Base-by-base conservation (phyloP, 805 yeast genomes). In the Kockiozyma suomiensis region DNA sequence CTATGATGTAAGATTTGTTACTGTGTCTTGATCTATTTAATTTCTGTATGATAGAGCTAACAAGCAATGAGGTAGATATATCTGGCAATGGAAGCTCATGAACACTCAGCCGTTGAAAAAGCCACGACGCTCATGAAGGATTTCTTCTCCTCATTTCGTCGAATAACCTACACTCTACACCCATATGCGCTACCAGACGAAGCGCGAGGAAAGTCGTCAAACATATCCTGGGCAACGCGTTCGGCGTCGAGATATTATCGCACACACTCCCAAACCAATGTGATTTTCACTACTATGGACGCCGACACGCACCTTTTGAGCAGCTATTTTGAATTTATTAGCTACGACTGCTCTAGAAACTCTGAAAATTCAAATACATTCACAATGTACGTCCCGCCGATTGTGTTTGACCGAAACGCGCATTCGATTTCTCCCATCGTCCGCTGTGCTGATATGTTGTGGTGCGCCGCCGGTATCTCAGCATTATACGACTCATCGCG, bases 341-440 rank as follows among this genome's bases (percentile, higher is more conserved):
- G 42, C 13, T 41, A 10, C 17, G 55, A 60, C 42, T 54, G 53
- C 41, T 26, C 41, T 21, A 45, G 45, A 25, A 32, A 23, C 6
- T 15, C 45, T 3, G 41, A 13, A 15, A 21, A 45, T 5, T n/a
- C 51, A 8, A 32, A 48, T 30, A 32, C 33, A 10, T 47, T 45
- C 41, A 56, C 62, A 1, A 61, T 61, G 62, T 65, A 61, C 41
- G 35, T 58, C 25, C 62, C 65, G 33, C 67, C 66, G 17, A 58
- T 65, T 33, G 59, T 61, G 28, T 65, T 65, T 48, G 68, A 65
- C 48, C 56, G 68, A n/a, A 65, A 65, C 53, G 63, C 68, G 3
- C 60, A 58, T 23, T n/a, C 32, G 3, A 54, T 64, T 12, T 41
- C 68, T 15, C 64, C 66, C 3, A 3, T 65, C 17, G 68, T 65